Percentiles rank a stretch among this genome's conserved stretches.
Conservation (phyloP, 1,284 basidiomycete species). For the Albatrellus sp. region DNA sequence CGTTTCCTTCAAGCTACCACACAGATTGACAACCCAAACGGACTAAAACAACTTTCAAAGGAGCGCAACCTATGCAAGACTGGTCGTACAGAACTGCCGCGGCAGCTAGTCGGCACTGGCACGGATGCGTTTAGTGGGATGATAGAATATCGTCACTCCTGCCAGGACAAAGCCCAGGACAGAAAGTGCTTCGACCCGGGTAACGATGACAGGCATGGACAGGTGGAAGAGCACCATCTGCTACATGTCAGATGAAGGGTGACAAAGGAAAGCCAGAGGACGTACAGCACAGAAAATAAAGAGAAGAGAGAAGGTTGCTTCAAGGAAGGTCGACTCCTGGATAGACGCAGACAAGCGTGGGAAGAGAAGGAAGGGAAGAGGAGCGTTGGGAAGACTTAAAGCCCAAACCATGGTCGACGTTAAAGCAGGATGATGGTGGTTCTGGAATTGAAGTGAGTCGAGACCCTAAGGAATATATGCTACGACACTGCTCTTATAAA, state of each 20-base stretch:
- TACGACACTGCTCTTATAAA: no score
- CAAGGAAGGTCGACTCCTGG: no score
- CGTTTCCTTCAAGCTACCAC: constrained; percentile 38
- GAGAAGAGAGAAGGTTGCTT: no score
- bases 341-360: no score
- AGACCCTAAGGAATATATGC: no score
- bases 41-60: constrained; percentile 17
- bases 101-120: constrained; percentile 4
- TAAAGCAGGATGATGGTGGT: no score
- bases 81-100: constrained; percentile 6
- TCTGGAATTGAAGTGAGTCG: no score
- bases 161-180: constrained; percentile 68
- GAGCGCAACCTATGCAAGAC: no score
- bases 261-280: constrained; percentile 5
- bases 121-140: constrained; percentile 46
- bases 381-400: no score
- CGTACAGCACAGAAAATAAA: constrained; percentile 81
- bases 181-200: constrained; percentile 78
- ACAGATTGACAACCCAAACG: constrained; percentile 29
- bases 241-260: not conserved
- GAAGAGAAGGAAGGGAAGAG: no score
- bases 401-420: no score
- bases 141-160: constrained; percentile 80
- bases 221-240: constrained; percentile 86
- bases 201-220: constrained; percentile 91